Percentiles rank a stretch among this genome's conserved stretches.
phyloP scores from a whole-genome alignment of 1,284 basidiomycete species.

The Sphagnurus paluster region DNA sequence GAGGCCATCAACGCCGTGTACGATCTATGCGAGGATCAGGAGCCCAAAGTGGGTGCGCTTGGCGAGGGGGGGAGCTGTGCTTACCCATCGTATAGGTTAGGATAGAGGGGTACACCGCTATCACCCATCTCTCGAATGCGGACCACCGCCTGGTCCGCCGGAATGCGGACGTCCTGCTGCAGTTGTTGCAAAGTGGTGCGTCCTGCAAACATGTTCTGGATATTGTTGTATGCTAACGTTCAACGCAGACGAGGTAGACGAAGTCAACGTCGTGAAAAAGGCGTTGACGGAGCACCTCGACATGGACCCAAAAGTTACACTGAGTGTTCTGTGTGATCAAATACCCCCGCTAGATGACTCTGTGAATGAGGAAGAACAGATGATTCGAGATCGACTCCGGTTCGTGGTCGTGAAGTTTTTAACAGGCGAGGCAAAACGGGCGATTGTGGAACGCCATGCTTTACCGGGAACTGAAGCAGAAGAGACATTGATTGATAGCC shows the following conservation, averaged over 20 bases:
- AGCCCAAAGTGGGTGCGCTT: slow-evolving; percentile 41
- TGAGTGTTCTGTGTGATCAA: slow-evolving; percentile 71
- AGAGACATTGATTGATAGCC: slow-evolving; percentile 44
- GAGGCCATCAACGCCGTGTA: slow-evolving; percentile 73
- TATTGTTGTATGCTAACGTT: slow-evolving; percentile 3
- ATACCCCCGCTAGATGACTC: slow-evolving; percentile 50
- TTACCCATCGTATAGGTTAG: slow-evolving; percentile 51
- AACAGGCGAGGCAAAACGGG: slow-evolving; percentile 48
- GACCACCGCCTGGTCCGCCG: slow-evolving; percentile 62
- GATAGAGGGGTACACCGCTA: slow-evolving; percentile 62
- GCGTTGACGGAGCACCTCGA: slow-evolving; percentile 64
- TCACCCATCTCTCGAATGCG: slow-evolving; percentile 60
- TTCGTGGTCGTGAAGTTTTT: slow-evolving; percentile 61
- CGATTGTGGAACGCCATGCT: slow-evolving; percentile 47
- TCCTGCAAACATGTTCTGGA: slow-evolving; percentile 14
- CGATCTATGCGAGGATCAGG: slow-evolving; percentile 71
- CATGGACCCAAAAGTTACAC: slow-evolving; percentile 57
- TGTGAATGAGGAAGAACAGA: slow-evolving; percentile 57
- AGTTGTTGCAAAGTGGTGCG: slow-evolving; percentile 73
- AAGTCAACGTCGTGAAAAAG: slow-evolving; percentile 59
- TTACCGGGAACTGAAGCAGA: slow-evolving; percentile 48
- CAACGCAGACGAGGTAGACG: slow-evolving; percentile 59
- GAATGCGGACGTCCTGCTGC: slow-evolving; percentile 71
- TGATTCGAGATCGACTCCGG: slow-evolving; percentile 56
- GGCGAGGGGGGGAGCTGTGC: slow-evolving; percentile 1